These are phyloP conservation scores for Leucoagaricus sp. DNA, from an alignment of 1,284 basidiomycete species.

Conservation along the genomic window DNA sequence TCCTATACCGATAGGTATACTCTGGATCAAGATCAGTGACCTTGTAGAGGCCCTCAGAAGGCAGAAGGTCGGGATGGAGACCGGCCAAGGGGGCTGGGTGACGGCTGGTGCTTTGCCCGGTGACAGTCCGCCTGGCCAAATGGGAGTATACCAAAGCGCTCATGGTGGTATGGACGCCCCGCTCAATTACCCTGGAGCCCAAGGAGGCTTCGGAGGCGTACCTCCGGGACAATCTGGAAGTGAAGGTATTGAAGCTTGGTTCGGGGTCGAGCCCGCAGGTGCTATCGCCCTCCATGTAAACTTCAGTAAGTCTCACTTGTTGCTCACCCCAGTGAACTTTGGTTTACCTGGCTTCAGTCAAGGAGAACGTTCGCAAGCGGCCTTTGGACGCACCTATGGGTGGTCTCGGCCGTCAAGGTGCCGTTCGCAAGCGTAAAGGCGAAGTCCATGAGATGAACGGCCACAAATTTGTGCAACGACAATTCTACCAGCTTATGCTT, in stretches of 20 bases:
- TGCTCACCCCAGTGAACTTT: conserved; percentile 6
- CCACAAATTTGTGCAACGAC: conserved; percentile 95
- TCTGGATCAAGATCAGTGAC: conserved; percentile 96
- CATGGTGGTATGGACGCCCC: conserved; percentile 60
- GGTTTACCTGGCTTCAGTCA: conserved; percentile 57
- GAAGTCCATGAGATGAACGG: conserved; percentile 99
- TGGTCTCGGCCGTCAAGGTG: conserved; percentile 96
- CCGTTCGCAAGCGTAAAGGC: conserved; percentile 96
- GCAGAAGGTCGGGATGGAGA: conserved; percentile 89
- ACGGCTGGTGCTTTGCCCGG: conserved; percentile 85
- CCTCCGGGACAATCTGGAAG: conserved; percentile 29
- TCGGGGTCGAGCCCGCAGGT: conserved; percentile 97
- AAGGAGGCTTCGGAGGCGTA: conserved; percentile 31
- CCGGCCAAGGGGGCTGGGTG: conserved; percentile 89
- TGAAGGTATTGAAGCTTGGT: conserved; percentile 95
- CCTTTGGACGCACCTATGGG: conserved; percentile 83
- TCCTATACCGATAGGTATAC: conserved; percentile 89
- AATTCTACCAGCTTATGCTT: conserved; percentile 98
- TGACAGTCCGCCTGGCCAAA: conserved; percentile 42
- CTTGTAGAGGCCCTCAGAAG: conserved; percentile 93
- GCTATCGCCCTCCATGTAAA: conserved; percentile 85
- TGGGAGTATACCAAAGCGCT: conserved; percentile 34
- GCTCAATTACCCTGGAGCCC: conserved; percentile 45
- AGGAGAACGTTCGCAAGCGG: conserved; percentile 94
- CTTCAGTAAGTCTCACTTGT: conserved; percentile 68